Percentiles rank a stretch among this genome's conserved stretches.
phyloP scores from a whole-genome alignment of 345 rosid genomes.

The Euphorbia lathyris region DNA sequence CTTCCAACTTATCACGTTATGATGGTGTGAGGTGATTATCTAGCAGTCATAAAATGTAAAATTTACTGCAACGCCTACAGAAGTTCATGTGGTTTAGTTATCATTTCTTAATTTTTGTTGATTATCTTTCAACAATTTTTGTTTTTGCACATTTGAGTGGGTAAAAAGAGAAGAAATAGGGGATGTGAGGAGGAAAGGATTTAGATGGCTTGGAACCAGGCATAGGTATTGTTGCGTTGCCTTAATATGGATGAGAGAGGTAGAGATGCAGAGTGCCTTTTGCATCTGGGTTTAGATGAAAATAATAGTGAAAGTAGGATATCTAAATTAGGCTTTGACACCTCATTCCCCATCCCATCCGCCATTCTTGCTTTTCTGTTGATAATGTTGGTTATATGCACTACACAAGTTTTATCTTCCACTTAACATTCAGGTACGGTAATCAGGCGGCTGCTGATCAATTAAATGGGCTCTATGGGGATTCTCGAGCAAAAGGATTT shows the following conservation, averaged over 20 bases:
- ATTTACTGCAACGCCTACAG: not conserved
- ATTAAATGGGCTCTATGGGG: constrained; percentile 65
- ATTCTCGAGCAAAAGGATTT: constrained; percentile 82
- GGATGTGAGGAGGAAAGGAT: not conserved
- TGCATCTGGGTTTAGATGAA: not conserved
- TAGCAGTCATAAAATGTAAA: not conserved
- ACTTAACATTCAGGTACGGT: constrained; percentile 54
- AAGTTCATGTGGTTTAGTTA: not conserved
- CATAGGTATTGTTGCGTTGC: not conserved
- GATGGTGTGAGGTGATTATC: constrained; percentile 74
- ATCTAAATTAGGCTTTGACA: not conserved
- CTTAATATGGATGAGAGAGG: not conserved
- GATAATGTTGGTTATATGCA: not conserved
- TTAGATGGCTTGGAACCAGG: not conserved
- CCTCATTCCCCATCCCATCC: not conserved
- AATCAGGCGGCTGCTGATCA: constrained; percentile 73
- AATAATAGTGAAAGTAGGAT: too few relatives aligned
- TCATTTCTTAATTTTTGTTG: not conserved
- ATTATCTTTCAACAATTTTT: not conserved
- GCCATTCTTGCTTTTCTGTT: not conserved
- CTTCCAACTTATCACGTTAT: constrained; percentile 85
- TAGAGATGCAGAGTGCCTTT: not conserved
- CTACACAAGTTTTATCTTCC: not conserved
- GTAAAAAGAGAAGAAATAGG: not conserved
- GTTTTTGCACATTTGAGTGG: not conserved